Percentiles rank a stretch among this genome's conserved stretches.
Conservation (phyloP, 2,329 filamentous ascomycete species). For the Nemania sp. region DNA sequence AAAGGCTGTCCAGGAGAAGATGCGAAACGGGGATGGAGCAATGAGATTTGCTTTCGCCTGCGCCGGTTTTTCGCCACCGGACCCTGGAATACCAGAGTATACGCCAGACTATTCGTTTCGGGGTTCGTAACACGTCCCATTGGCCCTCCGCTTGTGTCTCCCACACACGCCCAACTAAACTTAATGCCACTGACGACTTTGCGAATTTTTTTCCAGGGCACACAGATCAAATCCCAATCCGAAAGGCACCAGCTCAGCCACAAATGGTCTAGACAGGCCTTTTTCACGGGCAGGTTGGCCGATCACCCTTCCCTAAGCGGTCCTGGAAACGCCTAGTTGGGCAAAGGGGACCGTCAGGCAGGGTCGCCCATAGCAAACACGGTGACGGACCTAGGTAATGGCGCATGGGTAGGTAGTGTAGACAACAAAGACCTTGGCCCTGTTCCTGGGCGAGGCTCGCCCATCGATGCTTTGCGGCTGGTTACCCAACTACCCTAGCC, state of each 20-base stretch:
- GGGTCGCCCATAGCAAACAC: not conserved
- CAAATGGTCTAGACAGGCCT: slow-evolving; percentile 39
- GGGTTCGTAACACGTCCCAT: slow-evolving; percentile 35
- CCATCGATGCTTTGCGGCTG: slow-evolving; percentile 14
- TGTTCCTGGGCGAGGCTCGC: slow-evolving; percentile 19
- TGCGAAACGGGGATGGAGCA: slow-evolving; percentile 35
- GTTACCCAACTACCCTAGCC: slow-evolving; percentile 18
- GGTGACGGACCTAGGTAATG: not conserved
- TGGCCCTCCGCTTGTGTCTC: slow-evolving; percentile 21
- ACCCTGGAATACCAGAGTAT: slow-evolving; percentile 27
- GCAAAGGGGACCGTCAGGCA: not conserved
- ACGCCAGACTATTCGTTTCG: slow-evolving; percentile 29
- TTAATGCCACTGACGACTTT: slow-evolving; percentile 18
- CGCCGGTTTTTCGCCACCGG: slow-evolving; percentile 38
- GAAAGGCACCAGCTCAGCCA: slow-evolving; percentile 36
- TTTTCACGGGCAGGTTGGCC: slow-evolving; percentile 27
- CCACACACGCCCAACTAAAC: slow-evolving; percentile 21
- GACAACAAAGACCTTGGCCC: not conserved
- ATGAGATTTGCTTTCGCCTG: slow-evolving; percentile 35
- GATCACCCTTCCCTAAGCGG: slow-evolving; percentile 24
- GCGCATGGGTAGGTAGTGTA: not conserved
- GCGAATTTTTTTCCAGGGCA: slow-evolving; percentile 12
- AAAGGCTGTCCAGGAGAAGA: slow-evolving; percentile 27
- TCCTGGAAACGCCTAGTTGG: slow-evolving; percentile 18
- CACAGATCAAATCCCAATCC: slow-evolving; percentile 17